Evolutionary conservation across 2,329 filamentous ascomycete genomes (phyloP), one percentile per base, ranked within the genome.

Genomic region (Xylaria sp.): DNA sequence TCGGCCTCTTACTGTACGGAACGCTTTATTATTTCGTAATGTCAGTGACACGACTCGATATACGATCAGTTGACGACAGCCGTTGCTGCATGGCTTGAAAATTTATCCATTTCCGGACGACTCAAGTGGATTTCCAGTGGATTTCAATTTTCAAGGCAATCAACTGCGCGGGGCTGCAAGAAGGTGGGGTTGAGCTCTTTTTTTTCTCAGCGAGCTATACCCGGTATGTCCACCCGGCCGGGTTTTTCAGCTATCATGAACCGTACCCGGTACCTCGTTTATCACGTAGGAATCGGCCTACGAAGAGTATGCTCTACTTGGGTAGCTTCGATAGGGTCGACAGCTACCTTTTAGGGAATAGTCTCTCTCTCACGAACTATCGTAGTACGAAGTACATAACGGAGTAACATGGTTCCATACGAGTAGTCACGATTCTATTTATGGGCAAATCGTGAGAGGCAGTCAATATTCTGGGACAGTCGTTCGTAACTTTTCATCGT

Each of bases 361-460:
- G 37, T 42, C 39, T 50, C 35, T 19, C 34, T 18, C 2, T 34
- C 37, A 11, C 37, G 55, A 55, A 52, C 23, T 64, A 16, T 16
- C 16, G 16, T 16, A 16, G 16, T 16, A 16, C 16, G 16, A 1
- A 16, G 16, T 16, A 16, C 16, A 16, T 16, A 16, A 16, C 16
- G 16, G 16, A 16, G 16, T 16, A 65, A 66, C 63, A 65, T 64
- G 35, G 44, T 52, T 42, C 23, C 23, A 30, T 30, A n/a, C n/a
- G n/a, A n/a, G n/a, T n/a, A 30, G 5, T 30, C 23, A 30, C 8
- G 37, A 13, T 42, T 3, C 37, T 42, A 42, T 65, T 66, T 62
- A 52, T 58, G 62, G 62, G 65, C 65, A 65, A 69, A 69, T 67
- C 63, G 64, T 59, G 59, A 54, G 54, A 50, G 50, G 30, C 59